Evolutionary conservation across 805 yeast genomes (phyloP).

Genomic region (Saccharomycopsis microspora): DNA sequence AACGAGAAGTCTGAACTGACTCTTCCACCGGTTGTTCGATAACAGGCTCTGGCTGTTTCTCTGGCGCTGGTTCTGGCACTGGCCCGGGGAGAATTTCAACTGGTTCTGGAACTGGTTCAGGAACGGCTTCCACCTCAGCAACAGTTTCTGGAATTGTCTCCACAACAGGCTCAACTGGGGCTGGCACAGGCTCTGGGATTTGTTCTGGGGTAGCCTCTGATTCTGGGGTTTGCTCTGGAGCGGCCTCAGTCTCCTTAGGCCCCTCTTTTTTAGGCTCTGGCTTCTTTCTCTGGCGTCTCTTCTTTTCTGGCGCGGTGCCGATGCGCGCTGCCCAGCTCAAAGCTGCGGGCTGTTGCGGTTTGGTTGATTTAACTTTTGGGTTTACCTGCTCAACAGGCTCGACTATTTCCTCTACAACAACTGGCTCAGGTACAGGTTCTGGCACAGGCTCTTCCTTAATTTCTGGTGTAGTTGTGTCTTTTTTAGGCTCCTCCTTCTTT

Average conservation of each 20-base stretch:
- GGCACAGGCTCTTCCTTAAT: no score
- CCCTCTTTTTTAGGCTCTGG: no score
- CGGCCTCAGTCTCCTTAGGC: conserved; percentile 24
- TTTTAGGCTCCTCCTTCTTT: no score
- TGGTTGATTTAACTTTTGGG: no score
- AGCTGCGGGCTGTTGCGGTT: conserved; percentile 2
- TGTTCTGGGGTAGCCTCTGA: conserved; percentile 7
- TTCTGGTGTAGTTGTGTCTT: no score
- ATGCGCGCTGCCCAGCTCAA: conserved; percentile 20
- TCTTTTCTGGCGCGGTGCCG: conserved; percentile 18
- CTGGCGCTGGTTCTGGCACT: neutral
- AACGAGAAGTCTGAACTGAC: conserved; percentile 8
- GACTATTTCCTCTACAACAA: no score
- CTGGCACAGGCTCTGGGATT: neutral
- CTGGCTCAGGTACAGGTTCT: no score
- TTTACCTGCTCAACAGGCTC: no score
- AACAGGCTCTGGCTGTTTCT: no score
- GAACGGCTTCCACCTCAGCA: conserved; percentile 11
- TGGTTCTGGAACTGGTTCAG: neutral
- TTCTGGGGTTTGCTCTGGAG: conserved; percentile 22
- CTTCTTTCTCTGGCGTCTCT: no score
- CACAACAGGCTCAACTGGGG: conserved; percentile 8
- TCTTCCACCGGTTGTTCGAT: conserved; percentile 2
- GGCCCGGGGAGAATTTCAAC: neutral
- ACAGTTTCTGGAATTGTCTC: conserved; percentile 13